Conservation (phyloP, 768 basidiomycete genomes). For the Boletus pseudo-olivaceus region DNA sequence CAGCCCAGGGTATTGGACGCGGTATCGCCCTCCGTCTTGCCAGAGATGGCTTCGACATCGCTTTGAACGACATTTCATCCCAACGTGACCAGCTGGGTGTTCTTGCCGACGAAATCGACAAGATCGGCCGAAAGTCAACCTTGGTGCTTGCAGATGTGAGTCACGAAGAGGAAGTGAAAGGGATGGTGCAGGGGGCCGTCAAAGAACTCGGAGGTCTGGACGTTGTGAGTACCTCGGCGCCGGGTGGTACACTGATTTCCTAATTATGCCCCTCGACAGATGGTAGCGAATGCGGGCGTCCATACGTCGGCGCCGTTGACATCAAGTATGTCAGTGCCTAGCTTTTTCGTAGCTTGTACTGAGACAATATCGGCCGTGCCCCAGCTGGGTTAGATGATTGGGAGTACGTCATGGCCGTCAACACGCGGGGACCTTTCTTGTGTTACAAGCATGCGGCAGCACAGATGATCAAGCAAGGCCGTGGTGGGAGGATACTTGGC, state of each 20-base stretch:
- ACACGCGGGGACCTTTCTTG: constrained; percentile 52
- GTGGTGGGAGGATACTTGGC: constrained; percentile 52
- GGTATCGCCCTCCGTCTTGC: constrained; percentile 14
- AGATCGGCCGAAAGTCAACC: constrained; percentile 9
- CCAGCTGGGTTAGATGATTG: not conserved
- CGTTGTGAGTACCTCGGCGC: not conserved
- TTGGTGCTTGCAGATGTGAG: constrained; percentile 13
- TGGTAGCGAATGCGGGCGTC: constrained; percentile 14
- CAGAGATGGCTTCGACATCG: constrained; percentile 24
- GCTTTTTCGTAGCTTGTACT: not conserved
- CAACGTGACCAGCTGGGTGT: constrained; percentile 6
- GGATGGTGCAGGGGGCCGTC: not conserved
- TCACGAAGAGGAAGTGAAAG: constrained; percentile 1
- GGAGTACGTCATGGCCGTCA: constrained; percentile 29
- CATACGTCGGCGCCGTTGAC: not conserved
- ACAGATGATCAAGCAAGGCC: constrained; percentile 52
- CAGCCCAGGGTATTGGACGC: constrained; percentile 27
- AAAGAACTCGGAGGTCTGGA: constrained; percentile 1
- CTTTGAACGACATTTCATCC: constrained; percentile 24
- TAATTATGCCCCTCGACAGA: not conserved
- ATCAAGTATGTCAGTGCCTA: not conserved
- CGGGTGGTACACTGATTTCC: not conserved
- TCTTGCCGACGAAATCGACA: constrained; percentile 8
- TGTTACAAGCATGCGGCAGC: constrained; percentile 61
- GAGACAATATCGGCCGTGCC: not conserved